Evolutionary conservation across 192 early-diverging fungal species (phyloP), one percentile per base, ranked within the genome.

Genomic region (Mortierella hygrophila): DNA sequence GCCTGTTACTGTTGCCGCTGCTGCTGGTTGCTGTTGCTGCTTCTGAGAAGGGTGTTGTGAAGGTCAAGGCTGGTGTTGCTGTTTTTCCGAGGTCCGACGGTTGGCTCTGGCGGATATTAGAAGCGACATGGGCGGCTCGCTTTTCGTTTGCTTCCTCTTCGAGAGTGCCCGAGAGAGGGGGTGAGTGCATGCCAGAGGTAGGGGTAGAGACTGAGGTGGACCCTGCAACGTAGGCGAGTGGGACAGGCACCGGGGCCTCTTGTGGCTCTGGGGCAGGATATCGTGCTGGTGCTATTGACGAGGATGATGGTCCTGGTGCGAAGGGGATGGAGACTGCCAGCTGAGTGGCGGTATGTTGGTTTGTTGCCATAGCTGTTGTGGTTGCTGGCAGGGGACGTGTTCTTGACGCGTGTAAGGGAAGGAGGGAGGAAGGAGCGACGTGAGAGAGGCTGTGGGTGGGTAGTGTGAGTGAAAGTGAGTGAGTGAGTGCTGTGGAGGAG

Each of bases 111-210:
- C 54, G 3, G 73, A 23, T 37, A 57, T 44, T 46, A 68, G 63
- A 16, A 49, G 46, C 65, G 44, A 78, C 76, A 73, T 52, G 32
- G 9, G 60, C 74, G 38, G 54, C 60, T 32, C 60, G 60, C 29
- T 65, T 68, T 21, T 78, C 82, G 9, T 55, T 20, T 21, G 44
- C 70, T 32, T 83, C 72, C 8, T 83, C 82, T 26, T 78, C 72
- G 29, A 69, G 65, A 1, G 82, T 70, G 46, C 71, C 73, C 6
- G 82, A 83, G 26, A 83, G 76, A 40, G 82, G 82, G 1, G 82
- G 82, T 26, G 82, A 83, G 65, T 83, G 82, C 82, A 83, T 83
- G 4, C 82, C 82, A 2, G 82, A 83, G 40, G 76, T 75, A 4
- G 76, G 76, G 40, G 82, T 83, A 29, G 77, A 75, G 42, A 49